These are phyloP conservation scores for Thozetella sp. DNA, from an alignment of 495 filamentous ascomycete species.

Conservation along the genomic window DNA sequence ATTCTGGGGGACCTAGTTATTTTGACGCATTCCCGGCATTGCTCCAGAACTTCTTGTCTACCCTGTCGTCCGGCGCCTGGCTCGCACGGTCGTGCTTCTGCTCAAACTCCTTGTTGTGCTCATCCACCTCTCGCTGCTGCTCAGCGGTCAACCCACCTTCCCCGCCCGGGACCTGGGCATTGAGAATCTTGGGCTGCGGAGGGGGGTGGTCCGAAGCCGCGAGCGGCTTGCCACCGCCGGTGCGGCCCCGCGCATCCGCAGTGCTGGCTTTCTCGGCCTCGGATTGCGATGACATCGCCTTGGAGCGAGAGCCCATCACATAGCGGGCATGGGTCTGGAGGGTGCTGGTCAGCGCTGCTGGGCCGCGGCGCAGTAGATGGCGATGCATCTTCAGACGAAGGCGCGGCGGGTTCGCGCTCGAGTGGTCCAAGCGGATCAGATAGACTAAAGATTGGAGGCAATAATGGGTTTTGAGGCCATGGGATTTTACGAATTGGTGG, in stretches of 20 bases:
- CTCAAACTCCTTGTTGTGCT: constrained; percentile 54
- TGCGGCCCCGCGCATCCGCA: constrained; percentile 38
- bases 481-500: too few relatives aligned
- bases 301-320: background rate
- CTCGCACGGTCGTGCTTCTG: constrained; percentile 42
- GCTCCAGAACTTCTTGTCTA: constrained; percentile 50
- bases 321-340: background rate
- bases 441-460: too few relatives aligned
- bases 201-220: constrained; percentile 37
- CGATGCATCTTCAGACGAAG: background rate
- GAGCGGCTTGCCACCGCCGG: constrained; percentile 38
- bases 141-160: constrained; percentile 38
- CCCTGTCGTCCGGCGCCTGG: constrained; percentile 41
- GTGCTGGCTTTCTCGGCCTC: constrained; percentile 39
- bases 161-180: constrained; percentile 31
- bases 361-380: background rate
- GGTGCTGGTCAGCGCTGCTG: background rate
- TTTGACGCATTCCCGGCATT: too few relatives aligned
- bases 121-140: constrained; percentile 50
- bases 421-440: too few relatives aligned
- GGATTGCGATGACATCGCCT: background rate
- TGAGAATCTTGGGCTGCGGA: constrained; percentile 47
- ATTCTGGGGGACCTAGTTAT: too few relatives aligned
- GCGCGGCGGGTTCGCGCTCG: too few relatives aligned
- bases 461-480: too few relatives aligned